Evolutionary conservation across 2,329 filamentous ascomycete species (phyloP), one percentile per base, ranked within the genome.

Genomic region (Hypoxylon sp.): DNA sequence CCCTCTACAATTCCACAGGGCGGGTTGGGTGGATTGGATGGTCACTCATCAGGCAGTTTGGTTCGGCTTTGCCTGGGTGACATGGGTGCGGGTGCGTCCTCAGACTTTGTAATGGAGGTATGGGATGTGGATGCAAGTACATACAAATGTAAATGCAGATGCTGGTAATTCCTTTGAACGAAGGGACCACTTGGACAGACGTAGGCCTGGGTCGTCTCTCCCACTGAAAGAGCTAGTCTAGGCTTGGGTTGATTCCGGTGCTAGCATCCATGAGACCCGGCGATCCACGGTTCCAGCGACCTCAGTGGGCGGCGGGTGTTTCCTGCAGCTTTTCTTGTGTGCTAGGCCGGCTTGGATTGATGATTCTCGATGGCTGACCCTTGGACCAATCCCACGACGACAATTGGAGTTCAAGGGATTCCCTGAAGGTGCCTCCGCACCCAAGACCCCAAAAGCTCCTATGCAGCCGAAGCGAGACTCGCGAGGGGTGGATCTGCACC

Each of bases 401-500:
- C 62, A 71, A 71, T 71, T 69, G 69, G 59, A 62, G 56, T 57
- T 69, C 57, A 57, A 67, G 59, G 61, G 63, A 62, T 69, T 67
- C 69, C 65, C 58, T 67, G 63, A 67, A 55, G 37, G 37, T 68
- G 53, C 66, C 69, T 69, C 66, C 69, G 62, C 68, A 69, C 63
- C 58, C 55, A 66, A 66, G 68, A 66, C 65, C 62, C 62, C 58
- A 65, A 67, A 65, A 65, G 53, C 62, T 67, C 64, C 44, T 61
- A 60, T 69, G 69, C 69, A 69, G 63, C 64, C 69, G 69, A 71
- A 69, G 69, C 69, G 67, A 70, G 65, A 59, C 48, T 56, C 55
- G 55, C 58, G 68, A 71, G 66, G 66, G 66, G 67, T 70, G 69
- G 69, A 71, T 71, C 69, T 71, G 67, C 69, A 65, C 66, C 67